Evolutionary conservation across 2,329 filamentous ascomycete species (phyloP).

Genomic region (Ascochyta clinopodiicola): DNA sequence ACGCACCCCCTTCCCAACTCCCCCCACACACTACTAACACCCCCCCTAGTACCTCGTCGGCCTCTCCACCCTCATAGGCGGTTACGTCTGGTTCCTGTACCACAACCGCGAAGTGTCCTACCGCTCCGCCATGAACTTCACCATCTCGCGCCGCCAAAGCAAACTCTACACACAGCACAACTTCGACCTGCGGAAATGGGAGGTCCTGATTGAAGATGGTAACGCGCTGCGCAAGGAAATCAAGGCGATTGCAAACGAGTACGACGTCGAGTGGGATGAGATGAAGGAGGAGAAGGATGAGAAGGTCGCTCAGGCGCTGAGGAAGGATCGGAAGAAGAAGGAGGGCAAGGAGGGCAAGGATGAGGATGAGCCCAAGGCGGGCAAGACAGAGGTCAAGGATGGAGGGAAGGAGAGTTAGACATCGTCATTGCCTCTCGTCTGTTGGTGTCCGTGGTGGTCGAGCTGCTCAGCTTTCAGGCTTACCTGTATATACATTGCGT

Average conservation of each 20-base stretch:
- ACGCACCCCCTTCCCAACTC: constrained; percentile 20
- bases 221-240: constrained; percentile 81
- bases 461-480: too few species aligned
- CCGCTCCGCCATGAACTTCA: constrained; percentile 84
- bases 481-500: neutral
- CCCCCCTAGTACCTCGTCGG: constrained; percentile 72
- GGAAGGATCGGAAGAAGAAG: constrained; percentile 55
- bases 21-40: neutral
- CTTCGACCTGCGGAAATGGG: constrained; percentile 80
- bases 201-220: constrained; percentile 77
- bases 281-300: constrained; percentile 73
- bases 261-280: constrained; percentile 91
- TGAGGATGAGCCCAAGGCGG: constrained; percentile 24
- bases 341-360: constrained; percentile 46
- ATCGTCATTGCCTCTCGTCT: too few species aligned
- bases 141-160: constrained; percentile 77
- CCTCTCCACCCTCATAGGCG: constrained; percentile 84
- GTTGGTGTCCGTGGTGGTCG: too few species aligned
- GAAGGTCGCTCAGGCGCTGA: constrained; percentile 60
- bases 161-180: constrained; percentile 77
- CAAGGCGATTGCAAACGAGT: constrained; percentile 79
- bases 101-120: constrained; percentile 90
- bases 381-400: constrained; percentile 11
- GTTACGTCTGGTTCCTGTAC: constrained; percentile 93
- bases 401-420: neutral